Base-by-base conservation (phyloP, 768 basidiomycete species). In the Erythrobasidium yunnanense region DNA sequence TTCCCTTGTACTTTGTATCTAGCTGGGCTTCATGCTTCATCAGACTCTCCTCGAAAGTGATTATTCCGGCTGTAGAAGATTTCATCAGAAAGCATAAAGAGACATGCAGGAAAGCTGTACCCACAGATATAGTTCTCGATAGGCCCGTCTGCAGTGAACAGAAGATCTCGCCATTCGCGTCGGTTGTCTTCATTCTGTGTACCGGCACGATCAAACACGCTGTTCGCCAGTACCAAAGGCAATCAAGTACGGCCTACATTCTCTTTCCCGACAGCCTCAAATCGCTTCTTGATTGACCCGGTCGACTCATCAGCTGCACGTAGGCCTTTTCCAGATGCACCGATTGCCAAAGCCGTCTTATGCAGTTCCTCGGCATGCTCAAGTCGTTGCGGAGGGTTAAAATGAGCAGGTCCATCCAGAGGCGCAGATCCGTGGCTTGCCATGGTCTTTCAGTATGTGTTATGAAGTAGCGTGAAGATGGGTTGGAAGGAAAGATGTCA, bases 101-200 rank as follows among this genome's bases (percentile, higher is more conserved):
- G 45, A 47, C 34, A 22, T 23, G 7, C 11, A 58, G 11, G 17
- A n/a, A 20, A 42, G 33, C 11, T n/a, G 4, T 15, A 52, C 56
- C 11, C 25, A 58, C 56, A 46, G 25, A 58, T 38, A 58, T 58
- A 47, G 15, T 58, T 25, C 56, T 58, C 56, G 45, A 35, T 29
- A 47, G 13, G 35, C n/a, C 45, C 56, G 13, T 38, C 52, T 4
- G 50, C 50, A 17, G 51, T 66, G 51, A 66, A 66, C 13, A 66
- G 34, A 5, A 54, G 23, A 32, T 66, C 63, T 38, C 63, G 5
- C 63, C 63, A 66, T 20, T 52, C 63, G 4, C 63, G 27, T 20
- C 63, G 15, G 35, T 66, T 53, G 20, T 66, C 63, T 52, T 66
- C 63, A n/a, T 29, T 66, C n/a, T n/a, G n/a, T n/a, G n/a, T n/a